phyloP scores from a whole-genome alignment of 2,329 filamentous ascomycete species.

The Stachybotrys chlorohalonatus region DNA sequence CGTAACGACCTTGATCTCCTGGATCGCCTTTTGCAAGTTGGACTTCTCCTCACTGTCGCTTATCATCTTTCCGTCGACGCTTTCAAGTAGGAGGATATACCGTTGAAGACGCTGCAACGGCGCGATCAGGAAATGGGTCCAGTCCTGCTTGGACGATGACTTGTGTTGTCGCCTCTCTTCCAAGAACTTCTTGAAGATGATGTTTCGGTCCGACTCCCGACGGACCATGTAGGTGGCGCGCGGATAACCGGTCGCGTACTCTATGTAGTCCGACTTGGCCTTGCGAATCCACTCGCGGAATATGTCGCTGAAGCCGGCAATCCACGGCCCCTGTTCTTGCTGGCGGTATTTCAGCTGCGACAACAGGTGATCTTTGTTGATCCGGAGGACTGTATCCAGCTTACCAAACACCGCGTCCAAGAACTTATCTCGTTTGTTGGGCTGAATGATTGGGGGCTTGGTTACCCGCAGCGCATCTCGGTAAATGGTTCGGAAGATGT shows the following conservation, averaged over 20 bases:
- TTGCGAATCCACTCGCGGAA: constrained; percentile 98
- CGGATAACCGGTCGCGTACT: constrained; percentile 84
- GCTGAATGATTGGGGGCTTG: constrained; percentile 72
- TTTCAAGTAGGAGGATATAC: constrained; percentile 75
- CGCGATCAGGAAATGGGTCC: constrained; percentile 89
- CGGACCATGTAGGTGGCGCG: constrained; percentile 75
- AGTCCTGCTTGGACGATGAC: constrained; percentile 73
- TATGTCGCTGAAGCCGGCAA: constrained; percentile 89
- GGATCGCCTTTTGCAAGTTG: constrained; percentile 74
- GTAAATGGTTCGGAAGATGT: constrained; percentile 78
- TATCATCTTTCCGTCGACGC: constrained; percentile 74
- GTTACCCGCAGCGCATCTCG: constrained; percentile 66
- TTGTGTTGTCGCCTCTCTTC: constrained; percentile 72
- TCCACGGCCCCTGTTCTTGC: constrained; percentile 92
- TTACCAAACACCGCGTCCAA: constrained; percentile 82
- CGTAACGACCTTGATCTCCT: constrained; percentile 85
- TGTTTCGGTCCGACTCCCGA: constrained; percentile 74
- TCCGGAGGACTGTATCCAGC: constrained; percentile 76
- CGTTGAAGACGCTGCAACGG: constrained; percentile 89
- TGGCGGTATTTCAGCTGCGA: constrained; percentile 95
- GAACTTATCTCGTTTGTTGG: constrained; percentile 71
- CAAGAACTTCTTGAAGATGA: constrained; percentile 78
- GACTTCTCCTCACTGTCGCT: constrained; percentile 83
- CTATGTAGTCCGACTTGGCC: constrained; percentile 78
- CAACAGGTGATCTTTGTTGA: constrained; percentile 87